These are phyloP conservation scores for Coprinopsis marcescibilis DNA, from an alignment of 768 basidiomycete species.

Conservation along the genomic window DNA sequence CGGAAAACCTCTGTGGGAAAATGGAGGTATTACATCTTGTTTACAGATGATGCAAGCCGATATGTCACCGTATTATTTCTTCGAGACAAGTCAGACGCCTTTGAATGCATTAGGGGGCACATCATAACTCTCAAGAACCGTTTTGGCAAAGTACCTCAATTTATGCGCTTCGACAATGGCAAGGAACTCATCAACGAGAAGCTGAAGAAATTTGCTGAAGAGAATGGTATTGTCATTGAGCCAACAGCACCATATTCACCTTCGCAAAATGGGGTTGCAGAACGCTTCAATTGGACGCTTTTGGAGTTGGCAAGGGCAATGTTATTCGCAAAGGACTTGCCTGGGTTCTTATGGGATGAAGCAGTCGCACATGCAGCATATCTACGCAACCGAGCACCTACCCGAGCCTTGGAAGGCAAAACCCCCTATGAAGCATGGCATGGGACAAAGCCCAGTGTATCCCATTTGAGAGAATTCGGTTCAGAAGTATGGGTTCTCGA, in stretches of 20 bases:
- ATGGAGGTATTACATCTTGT: constrained; percentile 21
- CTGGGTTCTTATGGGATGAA: constrained; percentile 16
- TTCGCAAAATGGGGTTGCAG: constrained; percentile 34
- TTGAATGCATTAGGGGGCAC: background rate
- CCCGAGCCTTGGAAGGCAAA: constrained; percentile 13
- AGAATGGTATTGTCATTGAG: constrained; percentile 25
- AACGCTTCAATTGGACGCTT: constrained; percentile 14
- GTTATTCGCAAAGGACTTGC: too few relatives aligned
- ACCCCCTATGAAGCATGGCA: constrained; percentile 20
- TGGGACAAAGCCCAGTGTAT: constrained; percentile 17
- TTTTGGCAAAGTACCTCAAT: background rate
- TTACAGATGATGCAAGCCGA: too few relatives aligned
- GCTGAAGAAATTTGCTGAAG: constrained; percentile 16
- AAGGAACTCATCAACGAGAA: constrained; percentile 23
- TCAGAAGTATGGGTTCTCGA: constrained; percentile 31
- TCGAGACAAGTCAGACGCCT: constrained; percentile 13
- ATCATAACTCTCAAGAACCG: background rate
- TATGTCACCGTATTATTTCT: constrained; percentile 13
- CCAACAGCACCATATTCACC: constrained; percentile 30
- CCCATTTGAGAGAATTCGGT: constrained; percentile 30
- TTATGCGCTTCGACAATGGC: constrained; percentile 22
- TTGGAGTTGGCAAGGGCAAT: constrained; percentile 5
- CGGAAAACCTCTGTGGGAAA: constrained; percentile 16
- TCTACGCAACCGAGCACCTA: constrained; percentile 18
- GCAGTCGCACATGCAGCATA: constrained; percentile 17